phyloP scores from a whole-genome alignment of 1,284 basidiomycete genomes.

The Microbotryomycetes sp. region DNA sequence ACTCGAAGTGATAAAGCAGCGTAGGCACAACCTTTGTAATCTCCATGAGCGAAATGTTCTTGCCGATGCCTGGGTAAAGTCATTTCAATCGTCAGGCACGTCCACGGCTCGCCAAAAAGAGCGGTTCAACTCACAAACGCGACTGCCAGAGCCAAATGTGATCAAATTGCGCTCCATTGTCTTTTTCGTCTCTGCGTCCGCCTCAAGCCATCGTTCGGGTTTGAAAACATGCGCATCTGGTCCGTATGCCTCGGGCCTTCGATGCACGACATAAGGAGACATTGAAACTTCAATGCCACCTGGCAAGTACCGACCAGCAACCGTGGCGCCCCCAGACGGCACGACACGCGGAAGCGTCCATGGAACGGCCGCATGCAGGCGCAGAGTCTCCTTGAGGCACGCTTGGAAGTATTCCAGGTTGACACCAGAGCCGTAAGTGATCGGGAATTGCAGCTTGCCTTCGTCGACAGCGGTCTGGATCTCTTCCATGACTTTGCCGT shows the following conservation, averaged over 20 bases:
- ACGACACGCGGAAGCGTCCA: slow-evolving; percentile 37
- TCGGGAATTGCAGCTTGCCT: slow-evolving; percentile 29
- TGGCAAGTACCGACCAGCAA: slow-evolving; percentile 35
- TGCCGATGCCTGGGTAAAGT: neutral
- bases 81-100: neutral
- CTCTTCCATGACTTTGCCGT: slow-evolving; percentile 31
- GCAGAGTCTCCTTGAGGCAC: slow-evolving; percentile 39
- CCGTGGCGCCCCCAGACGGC: slow-evolving; percentile 32
- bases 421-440: slow-evolving; percentile 33
- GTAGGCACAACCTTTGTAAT: neutral
- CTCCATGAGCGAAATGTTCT: neutral
- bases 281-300: slow-evolving; percentile 12
- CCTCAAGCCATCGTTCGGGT: neutral
- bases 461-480: slow-evolving; percentile 33
- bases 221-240: neutral
- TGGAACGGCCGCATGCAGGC: slow-evolving; percentile 39
- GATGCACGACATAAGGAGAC: neutral
- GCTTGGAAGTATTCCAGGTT: slow-evolving; percentile 34
- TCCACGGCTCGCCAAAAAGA: too few relatives aligned
- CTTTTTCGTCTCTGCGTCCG: neutral
- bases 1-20: neutral
- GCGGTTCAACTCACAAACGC: neutral
- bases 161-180: neutral
- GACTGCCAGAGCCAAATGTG: neutral
- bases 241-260: neutral